Conservation (phyloP, 2,329 filamentous ascomycete species). For the Fusarium lateritium region DNA sequence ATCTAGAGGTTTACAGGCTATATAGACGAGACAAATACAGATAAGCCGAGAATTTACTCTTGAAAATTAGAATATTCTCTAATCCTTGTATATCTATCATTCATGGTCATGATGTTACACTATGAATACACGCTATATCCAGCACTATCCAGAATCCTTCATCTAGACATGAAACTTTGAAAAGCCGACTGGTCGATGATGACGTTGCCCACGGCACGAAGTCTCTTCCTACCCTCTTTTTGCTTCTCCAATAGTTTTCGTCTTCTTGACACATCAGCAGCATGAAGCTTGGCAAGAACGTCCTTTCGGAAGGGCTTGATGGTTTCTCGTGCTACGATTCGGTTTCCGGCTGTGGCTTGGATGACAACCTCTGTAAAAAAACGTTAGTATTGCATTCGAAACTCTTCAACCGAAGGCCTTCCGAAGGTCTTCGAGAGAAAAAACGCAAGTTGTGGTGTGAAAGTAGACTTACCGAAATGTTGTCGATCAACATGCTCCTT, state of each 20-base stretch:
- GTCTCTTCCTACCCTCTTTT: constrained; percentile 92
- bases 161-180: constrained; percentile 92
- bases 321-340: constrained; percentile 91
- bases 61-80: constrained; percentile 5
- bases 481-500: constrained; percentile 97
- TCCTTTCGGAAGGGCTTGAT: constrained; percentile 98
- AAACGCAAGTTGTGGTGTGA: too few species aligned
- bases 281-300: constrained; percentile 92
- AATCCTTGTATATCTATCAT: constrained; percentile 10
- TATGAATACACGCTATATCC: constrained; percentile 33
- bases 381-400: constrained; percentile 3
- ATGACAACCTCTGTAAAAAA: constrained; percentile 83
- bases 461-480: constrained; percentile 76
- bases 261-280: constrained; percentile 85
- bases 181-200: constrained; percentile 97
- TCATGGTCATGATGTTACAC: constrained; percentile 34
- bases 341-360: constrained; percentile 86
- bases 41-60: constrained; percentile 26
- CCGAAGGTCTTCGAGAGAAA: background rate
- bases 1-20: background rate
- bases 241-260: constrained; percentile 95
- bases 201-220: constrained; percentile 89
- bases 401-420: too few species aligned
- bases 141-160: constrained; percentile 8
- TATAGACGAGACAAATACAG: background rate